Base-by-base conservation (phyloP, 345 rosid species). In the Odontarrhena argentea region DNA sequence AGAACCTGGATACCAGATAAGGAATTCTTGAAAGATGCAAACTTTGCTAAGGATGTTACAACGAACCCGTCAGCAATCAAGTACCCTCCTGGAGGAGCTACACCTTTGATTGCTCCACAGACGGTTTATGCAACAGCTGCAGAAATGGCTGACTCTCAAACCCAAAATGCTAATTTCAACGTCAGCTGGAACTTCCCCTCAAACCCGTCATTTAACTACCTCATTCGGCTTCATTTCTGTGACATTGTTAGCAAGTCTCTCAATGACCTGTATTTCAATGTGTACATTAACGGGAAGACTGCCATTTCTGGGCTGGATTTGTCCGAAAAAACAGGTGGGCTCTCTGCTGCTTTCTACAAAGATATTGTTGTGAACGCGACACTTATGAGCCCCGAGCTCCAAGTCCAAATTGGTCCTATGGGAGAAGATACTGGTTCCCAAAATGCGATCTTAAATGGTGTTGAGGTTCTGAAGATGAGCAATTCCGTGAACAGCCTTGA, bases 401-500 rank as follows among this genome's bases (percentile, higher is more conserved):
- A 22, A 0, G 76, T 89, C 38, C 86, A 89, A 69, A 64, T 89
- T 30, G 88, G 88, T 73, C 92, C 96, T 0, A 67, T 79, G 81
- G 79, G 74, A 37, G 82, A 81, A 60, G 84, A 75, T 22, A 79
- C 86, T 0, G 91, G 96, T 3, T 3, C 53, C 5, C 42, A 18
- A 44, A 85, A 89, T 44, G 96, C 96, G 1, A 82, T 88, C 41
- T 69, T 88, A 12, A 88, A 88, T 44, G 96, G 92, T 6, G 74
- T 88, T 73, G 96, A 89, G 78, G 66, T 89, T 15, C 11, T 89
- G 69, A 89, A 83, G 68, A 86, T 89, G 86, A 89, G 96, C 76
- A 89, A 85, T 57, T 65, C 85, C 1, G 92, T 80, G 26, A 55
- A 82, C 38, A 86, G 96, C 63, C 82, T 89, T 70, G 92, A 88